Percentiles rank a stretch among this genome's conserved stretches.
Evolutionary conservation across 306 rosid species (phyloP).

Genomic region (barrel medic (Medicago truncatula)): DNA sequence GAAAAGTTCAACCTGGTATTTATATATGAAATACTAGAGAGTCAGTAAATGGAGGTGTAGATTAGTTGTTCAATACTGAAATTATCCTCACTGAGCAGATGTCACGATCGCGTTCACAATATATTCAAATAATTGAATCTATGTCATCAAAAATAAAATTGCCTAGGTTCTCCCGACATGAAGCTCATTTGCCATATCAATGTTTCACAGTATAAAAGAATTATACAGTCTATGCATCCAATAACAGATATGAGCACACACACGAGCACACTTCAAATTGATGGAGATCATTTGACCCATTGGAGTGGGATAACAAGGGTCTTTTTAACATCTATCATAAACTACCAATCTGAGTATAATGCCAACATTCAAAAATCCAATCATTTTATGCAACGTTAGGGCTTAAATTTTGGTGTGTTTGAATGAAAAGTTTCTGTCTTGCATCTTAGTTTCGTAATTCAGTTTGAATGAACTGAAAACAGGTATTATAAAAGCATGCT

Average conservation of each 20-base stretch:
- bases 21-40: constrained; percentile 33
- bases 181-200: constrained; percentile 22
- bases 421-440: constrained; percentile 9
- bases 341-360: constrained; percentile 29
- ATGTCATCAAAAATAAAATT: not conserved
- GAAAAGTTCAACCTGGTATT: constrained; percentile 88
- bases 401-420: constrained; percentile 19
- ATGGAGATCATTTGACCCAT: constrained; percentile 13
- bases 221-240: constrained; percentile 3
- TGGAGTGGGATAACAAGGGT: constrained; percentile 21
- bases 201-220: constrained; percentile 30
- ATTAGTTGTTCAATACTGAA: constrained; percentile 30
- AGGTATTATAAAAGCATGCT: constrained; percentile 14
- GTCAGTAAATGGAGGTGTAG: constrained; percentile 35
- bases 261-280: not conserved
- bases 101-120: not conserved
- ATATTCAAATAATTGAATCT: constrained; percentile 30
- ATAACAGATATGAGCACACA: not conserved
- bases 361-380: not conserved
- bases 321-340: constrained; percentile 19
- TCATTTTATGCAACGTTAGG: not conserved
- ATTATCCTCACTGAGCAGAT: constrained; percentile 3
- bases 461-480: not conserved
- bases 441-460: not conserved
- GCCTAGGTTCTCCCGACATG: not conserved